phyloP scores from a whole-genome alignment of 2,329 filamentous ascomycete species.

The Trichoderma sp. region DNA sequence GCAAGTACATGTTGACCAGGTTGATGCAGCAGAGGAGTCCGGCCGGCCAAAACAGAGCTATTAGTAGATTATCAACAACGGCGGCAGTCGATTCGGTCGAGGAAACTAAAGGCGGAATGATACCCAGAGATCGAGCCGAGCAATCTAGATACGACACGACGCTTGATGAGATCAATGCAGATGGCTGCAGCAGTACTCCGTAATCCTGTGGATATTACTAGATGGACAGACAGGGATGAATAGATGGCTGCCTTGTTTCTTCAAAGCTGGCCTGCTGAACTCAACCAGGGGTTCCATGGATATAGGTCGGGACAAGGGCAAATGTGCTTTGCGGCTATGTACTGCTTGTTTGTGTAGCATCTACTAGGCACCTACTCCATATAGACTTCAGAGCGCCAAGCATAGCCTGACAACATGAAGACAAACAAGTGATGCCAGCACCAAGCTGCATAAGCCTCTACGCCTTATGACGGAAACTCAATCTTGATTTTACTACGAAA shows the following conservation, averaged over 20 bases:
- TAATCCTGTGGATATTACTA: not conserved
- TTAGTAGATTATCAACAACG: not conserved
- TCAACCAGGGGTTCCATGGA: not conserved
- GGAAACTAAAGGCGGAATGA: not conserved
- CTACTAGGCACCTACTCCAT: not conserved
- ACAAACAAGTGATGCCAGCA: not conserved
- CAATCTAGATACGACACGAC: not conserved
- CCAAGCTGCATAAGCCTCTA: not conserved
- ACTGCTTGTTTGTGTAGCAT: not conserved
- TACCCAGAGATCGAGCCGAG: conserved; percentile 4
- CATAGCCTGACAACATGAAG: not conserved
- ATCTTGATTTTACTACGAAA: not conserved
- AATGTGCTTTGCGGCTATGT: not conserved
- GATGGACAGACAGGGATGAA: not conserved
- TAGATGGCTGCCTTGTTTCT: not conserved
- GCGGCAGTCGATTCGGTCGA: not conserved
- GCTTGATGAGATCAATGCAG: not conserved
- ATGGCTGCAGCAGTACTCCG: not conserved
- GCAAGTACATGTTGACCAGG: not conserved
- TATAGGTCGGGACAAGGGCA: not conserved
- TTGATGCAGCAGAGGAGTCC: not conserved
- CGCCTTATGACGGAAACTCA: not conserved
- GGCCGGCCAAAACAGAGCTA: too few relatives aligned
- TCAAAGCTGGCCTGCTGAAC: not conserved
- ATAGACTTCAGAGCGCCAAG: not conserved